phyloP scores from a whole-genome alignment of 441 rosid species.

The Euphorbia schlechtendalii region DNA sequence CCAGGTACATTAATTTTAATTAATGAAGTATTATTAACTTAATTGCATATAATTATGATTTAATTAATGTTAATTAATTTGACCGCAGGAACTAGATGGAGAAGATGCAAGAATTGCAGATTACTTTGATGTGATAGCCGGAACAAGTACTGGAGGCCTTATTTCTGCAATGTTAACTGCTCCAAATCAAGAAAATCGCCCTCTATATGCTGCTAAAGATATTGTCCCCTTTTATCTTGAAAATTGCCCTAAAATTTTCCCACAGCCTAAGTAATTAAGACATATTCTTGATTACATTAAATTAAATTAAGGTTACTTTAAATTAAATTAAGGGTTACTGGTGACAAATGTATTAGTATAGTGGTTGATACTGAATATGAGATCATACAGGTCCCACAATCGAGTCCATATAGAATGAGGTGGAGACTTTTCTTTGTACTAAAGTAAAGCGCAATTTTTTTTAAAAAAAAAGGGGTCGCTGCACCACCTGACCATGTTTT shows the following conservation, averaged over 20 bases:
- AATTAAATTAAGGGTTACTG: too few species aligned
- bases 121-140: conserved; percentile 51
- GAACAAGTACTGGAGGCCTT: conserved; percentile 64
- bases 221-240: conserved; percentile 41
- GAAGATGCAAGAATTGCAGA: conserved; percentile 52
- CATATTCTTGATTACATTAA: too few species aligned
- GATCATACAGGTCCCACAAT: too few species aligned
- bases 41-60: neutral
- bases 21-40: neutral
- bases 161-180: conserved; percentile 51
- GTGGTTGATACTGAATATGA: neutral
- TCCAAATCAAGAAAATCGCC: conserved; percentile 44
- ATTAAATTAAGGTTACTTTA: too few species aligned
- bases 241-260: conserved; percentile 47
- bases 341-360: neutral
- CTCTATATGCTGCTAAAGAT: conserved; percentile 48
- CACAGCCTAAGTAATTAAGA: conserved; percentile 30
- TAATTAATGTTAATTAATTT: neutral
- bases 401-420: too few species aligned
- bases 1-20: conserved; percentile 24
- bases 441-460: too few species aligned
- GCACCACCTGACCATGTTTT: too few species aligned
- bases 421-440: too few species aligned
- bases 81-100: conserved; percentile 42
- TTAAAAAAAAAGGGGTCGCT: too few species aligned